Percentiles rank a stretch among this genome's conserved stretches.
These are phyloP conservation scores for Penicillium salamii DNA, from an alignment of 495 filamentous ascomycete genomes.

Conservation along the genomic window DNA sequence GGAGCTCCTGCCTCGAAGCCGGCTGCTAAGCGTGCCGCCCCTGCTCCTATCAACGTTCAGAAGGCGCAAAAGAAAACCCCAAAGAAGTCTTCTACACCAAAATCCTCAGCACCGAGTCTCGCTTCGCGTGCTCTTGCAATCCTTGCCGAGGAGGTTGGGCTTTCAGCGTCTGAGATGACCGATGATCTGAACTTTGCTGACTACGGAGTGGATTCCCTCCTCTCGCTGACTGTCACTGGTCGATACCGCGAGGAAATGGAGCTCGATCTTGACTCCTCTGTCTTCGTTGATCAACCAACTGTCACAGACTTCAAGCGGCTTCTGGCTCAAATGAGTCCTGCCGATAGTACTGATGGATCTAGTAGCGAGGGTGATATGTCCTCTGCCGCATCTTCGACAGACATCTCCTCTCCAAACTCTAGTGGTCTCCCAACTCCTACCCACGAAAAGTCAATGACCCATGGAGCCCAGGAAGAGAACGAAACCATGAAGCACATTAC, in stretches of 20 bases:
- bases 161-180: slow-evolving; percentile 59
- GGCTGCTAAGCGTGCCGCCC: slow-evolving; percentile 31
- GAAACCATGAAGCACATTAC: slow-evolving; percentile 47
- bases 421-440: slow-evolving; percentile 31
- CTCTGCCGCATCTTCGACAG: slow-evolving; percentile 29
- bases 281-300: slow-evolving; percentile 59
- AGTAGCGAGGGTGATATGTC: slow-evolving; percentile 35
- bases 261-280: slow-evolving; percentile 48
- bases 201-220: slow-evolving; percentile 53
- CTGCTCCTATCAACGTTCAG: slow-evolving; percentile 28
- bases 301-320: slow-evolving; percentile 61
- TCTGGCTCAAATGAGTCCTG: slow-evolving; percentile 41
- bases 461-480: slow-evolving; percentile 38
- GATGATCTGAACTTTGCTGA: slow-evolving; percentile 48
- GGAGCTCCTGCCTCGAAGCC: slow-evolving; percentile 32
- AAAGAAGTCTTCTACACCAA: slow-evolving; percentile 25
- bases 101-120: slow-evolving; percentile 27
- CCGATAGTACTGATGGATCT: slow-evolving; percentile 30
- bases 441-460: slow-evolving; percentile 30
- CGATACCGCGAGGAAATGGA: slow-evolving; percentile 49
- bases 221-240: slow-evolving; percentile 47
- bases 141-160: slow-evolving; percentile 64
- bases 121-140: slow-evolving; percentile 53
- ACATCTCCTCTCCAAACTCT: slow-evolving; percentile 34
- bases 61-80: slow-evolving; percentile 39